phyloP scores from a whole-genome alignment of 768 basidiomycete species.

The Rhizopogon vinicolor region DNA sequence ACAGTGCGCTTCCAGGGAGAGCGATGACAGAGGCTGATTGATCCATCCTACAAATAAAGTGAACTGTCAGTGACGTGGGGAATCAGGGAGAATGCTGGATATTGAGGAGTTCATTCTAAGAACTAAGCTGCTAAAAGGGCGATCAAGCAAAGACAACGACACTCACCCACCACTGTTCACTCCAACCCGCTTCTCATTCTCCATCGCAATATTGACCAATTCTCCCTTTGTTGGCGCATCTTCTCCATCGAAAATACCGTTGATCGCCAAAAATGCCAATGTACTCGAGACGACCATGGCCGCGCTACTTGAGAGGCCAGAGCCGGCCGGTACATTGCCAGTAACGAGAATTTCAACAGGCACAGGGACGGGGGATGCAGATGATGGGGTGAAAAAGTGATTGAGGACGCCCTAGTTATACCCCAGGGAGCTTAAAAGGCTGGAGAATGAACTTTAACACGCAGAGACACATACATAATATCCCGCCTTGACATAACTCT shows the following conservation, averaged over 20 bases:
- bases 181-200: slow-evolving; percentile 81
- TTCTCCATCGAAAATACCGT: slow-evolving; percentile 48
- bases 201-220: slow-evolving; percentile 75
- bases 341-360: slow-evolving; percentile 74
- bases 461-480: slow-evolving; percentile 55
- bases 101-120: neutral
- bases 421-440: neutral
- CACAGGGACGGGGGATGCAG: slow-evolving; percentile 32
- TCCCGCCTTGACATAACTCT: slow-evolving; percentile 84
- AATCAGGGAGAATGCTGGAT: neutral
- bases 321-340: slow-evolving; percentile 82
- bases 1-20: slow-evolving; percentile 62
- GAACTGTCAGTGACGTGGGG: slow-evolving; percentile 6
- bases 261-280: slow-evolving; percentile 73
- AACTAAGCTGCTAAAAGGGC: neutral
- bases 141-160: neutral
- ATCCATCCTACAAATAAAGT: slow-evolving; percentile 61
- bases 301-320: slow-evolving; percentile 83
- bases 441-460: neutral
- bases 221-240: slow-evolving; percentile 49
- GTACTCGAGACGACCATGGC: slow-evolving; percentile 90
- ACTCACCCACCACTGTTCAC: slow-evolving; percentile 77
- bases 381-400: slow-evolving; percentile 41
- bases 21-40: slow-evolving; percentile 87
- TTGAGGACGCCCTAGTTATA: slow-evolving; percentile 58